Evolutionary conservation across 345 rosid species (phyloP).

Genomic region (Corchorus olitorius): DNA sequence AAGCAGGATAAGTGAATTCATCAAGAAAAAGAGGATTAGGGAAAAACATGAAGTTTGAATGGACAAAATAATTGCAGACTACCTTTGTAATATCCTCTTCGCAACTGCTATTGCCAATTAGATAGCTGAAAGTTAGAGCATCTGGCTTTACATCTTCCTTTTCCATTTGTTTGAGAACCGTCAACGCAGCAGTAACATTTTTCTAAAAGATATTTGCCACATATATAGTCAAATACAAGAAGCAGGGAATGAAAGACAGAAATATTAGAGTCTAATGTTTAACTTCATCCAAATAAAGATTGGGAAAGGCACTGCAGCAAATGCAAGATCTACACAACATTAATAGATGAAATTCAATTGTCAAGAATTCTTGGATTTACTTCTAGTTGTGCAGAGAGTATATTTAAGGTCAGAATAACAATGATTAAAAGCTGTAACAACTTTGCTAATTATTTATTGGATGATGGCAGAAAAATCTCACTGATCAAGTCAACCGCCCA

Average conservation of each 20-base stretch:
- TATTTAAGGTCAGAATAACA: not conserved
- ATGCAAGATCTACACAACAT: not conserved
- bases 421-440: not conserved
- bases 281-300: not conserved
- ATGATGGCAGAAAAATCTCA: not conserved
- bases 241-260: not conserved
- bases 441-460: not conserved
- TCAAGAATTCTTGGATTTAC: not conserved
- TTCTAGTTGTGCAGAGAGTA: not conserved
- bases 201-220: conserved; percentile 47
- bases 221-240: conserved; percentile 9
- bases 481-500: not conserved
- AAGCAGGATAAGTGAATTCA: not conserved
- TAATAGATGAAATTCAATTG: not conserved
- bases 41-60: not conserved
- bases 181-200: conserved; percentile 47
- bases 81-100: conserved; percentile 74
- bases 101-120: conserved; percentile 54
- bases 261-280: not conserved
- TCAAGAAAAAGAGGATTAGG: not conserved
- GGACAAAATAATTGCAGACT: conserved; percentile 21
- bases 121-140: conserved; percentile 64
- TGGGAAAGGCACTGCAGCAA: not conserved
- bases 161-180: conserved; percentile 72
- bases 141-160: conserved; percentile 71